Percentiles rank a stretch among this genome's conserved stretches.
phyloP scores from a whole-genome alignment of 192 early-diverging fungal genomes.

The Phycomyces blakesleeanus region DNA sequence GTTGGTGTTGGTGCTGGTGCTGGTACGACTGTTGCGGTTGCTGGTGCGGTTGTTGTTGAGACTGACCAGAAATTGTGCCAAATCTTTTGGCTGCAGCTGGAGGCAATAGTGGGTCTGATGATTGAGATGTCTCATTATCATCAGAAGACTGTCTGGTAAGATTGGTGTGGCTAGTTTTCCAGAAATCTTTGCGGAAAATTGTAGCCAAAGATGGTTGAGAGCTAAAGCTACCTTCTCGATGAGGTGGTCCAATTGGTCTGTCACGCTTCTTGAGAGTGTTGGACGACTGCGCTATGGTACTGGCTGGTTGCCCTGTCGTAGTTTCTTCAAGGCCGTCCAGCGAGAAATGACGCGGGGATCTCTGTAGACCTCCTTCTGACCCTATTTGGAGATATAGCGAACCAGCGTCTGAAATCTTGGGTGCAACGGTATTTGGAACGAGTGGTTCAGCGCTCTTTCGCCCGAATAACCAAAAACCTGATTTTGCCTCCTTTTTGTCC shows the following conservation, averaged over 20 bases:
- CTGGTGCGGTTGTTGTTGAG: neutral
- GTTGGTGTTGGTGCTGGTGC: no score
- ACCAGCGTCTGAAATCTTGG: neutral
- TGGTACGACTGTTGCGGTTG: no score
- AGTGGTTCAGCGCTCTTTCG: conserved; percentile 8
- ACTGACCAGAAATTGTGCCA: neutral
- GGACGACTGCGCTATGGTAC: no score
- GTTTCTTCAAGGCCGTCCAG: conserved; percentile 5
- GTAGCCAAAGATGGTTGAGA: conserved; percentile 8
- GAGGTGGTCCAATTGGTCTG: neutral
- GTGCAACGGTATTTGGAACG: neutral
- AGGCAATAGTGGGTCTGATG: neutral
- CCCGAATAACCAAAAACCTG: conserved; percentile 18
- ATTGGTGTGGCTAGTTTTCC: conserved; percentile 3
- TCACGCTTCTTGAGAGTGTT: neutral
- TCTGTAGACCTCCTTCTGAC: neutral
- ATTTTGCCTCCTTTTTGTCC: conserved; percentile 1
- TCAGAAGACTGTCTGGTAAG: neutral
- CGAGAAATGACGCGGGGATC: conserved; percentile 13
- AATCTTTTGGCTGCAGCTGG: neutral
- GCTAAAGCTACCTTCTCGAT: conserved; percentile 8
- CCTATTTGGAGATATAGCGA: neutral
- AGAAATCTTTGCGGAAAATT: conserved; percentile 17
- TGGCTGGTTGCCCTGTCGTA: neutral
- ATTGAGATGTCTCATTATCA: neutral